Conservation (phyloP, 352 stramenopile genomes). For the Pythium monospermum region DNA sequence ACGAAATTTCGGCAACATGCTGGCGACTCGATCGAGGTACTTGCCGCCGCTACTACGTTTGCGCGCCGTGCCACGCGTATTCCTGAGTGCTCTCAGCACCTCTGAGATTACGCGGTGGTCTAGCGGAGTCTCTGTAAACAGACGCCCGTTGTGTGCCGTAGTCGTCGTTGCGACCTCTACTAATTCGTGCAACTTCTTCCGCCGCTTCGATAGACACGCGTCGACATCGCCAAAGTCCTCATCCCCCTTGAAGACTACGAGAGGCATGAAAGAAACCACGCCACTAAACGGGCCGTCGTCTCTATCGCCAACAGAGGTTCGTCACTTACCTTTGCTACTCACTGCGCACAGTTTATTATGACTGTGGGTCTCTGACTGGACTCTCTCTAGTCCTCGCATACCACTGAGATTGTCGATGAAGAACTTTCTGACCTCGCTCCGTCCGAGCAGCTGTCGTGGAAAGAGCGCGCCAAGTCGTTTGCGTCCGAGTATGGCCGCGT, state of each 20-base stretch:
- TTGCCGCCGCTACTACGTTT: neutral
- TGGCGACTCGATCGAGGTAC: neutral
- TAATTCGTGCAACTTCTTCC: conserved; percentile 27
- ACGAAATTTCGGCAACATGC: too few relatives aligned
- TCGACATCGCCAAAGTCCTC: conserved; percentile 17
- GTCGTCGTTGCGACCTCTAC: conserved; percentile 14
- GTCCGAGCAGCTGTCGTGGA: conserved; percentile 33
- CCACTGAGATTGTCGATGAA: conserved; percentile 11
- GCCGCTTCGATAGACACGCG: conserved; percentile 28
- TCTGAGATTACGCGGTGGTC: too few relatives aligned
- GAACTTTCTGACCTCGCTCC: conserved; percentile 20
- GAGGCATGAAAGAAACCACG: conserved; percentile 21
- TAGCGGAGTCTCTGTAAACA: too few relatives aligned
- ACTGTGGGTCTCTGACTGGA: too few relatives aligned
- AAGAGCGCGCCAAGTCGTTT: conserved; percentile 73
- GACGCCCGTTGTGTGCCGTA: too few relatives aligned
- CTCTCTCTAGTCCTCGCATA: conserved; percentile 5
- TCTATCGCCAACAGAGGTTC: conserved; percentile 12
- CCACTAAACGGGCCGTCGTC: conserved; percentile 3
- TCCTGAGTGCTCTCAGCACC: neutral
- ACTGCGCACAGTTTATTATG: too few relatives aligned
- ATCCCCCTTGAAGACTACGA: conserved; percentile 8
- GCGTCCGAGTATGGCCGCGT: conserved; percentile 78
- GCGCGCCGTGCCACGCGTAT: neutral
- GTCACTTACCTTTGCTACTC: too few relatives aligned